Base-by-base conservation (phyloP, 768 basidiomycete species). In the Infundibulicybe gibba region DNA sequence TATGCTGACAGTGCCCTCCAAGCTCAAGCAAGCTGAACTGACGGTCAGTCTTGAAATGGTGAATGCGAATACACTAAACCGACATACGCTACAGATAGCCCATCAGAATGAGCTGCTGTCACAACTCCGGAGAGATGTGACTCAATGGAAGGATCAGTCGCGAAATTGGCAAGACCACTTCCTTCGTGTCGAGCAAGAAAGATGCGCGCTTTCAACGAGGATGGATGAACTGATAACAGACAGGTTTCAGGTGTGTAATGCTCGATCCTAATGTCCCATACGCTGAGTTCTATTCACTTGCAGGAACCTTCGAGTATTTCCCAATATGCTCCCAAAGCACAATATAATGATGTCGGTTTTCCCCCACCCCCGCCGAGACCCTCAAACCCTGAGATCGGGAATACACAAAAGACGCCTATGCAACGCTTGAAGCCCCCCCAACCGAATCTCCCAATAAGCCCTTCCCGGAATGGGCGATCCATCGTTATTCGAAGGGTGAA, bases 141-240 rank as follows among this genome's bases (percentile, higher is more conserved):
- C 64, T 0, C 85, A 88, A 44, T 87, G 85, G 85, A 87, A 87
- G 61, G 79, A 83, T 42, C 87, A 89, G 54, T 77, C 85, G 0
- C 70, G 72, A 44, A 84, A 84, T 54, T 90, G 87, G 87, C 88
- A 89, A 61, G 86, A 87, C 16, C 85, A 87, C 54, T 89, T 87
- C 60, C 67, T 83, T 32, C 79, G 85, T 13, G 83, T 87, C 39
- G 86, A 90, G 50, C 72, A 82, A 46, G 85, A 88, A 47, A 75
- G 85, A 46, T 76, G 73, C 25, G 70, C 72, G 5, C 72, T 87
- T 11, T 69, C 79, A 6, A 72, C 74, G 4, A 71, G 79, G 35
- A 59, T 84, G 9, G 81, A 84, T 39, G 82, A 85, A 45, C 71
- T 86, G 2, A 60, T 83, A 8, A 61, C 75, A 4, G 79, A 80